Base-by-base conservation (phyloP, 768 basidiomycete species). In the Serendipita sp. region DNA sequence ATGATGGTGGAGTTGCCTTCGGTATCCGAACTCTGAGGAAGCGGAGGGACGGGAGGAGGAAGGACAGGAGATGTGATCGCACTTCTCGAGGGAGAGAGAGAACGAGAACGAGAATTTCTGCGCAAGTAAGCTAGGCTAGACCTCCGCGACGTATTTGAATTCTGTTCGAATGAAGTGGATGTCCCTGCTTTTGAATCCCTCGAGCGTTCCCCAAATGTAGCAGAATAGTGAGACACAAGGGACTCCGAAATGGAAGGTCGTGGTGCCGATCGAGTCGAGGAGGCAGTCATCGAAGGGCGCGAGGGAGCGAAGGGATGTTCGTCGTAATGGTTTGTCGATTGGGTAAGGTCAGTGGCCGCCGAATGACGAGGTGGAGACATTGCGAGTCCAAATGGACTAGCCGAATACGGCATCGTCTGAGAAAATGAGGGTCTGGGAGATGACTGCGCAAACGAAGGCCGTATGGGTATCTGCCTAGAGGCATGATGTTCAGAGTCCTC, bases 221-320 rank as follows among this genome's bases (percentile, higher is more conserved):
- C 37, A 60, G 56, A 60, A 37, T 60, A 60, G 30, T 60, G 56
- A 32, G 56, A 60, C 8, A 60, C 28, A 30, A 11, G 56, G 4
- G 56, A 60, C 35, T 60, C 56, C 30, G 56, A 32, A 10, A 60
- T 60, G 4, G 56, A 60, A 60, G 56, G 56, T 34, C 56, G 56
- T 2, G 56, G 56, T 3, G 28, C 56, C 16, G 56, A 60, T n/a
- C 35, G 56, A n/a, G 13, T 60, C 10, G 56, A 60, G 10, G 56
- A 60, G 10, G 56, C 56, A 16, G 30, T 28, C 4, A 60, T 5
- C 5, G 56, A 60, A 34, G 56, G 56, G 4, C 56, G 56, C 28
- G 56, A 60, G 10, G 37, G 30, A 37, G 30, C 35, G 56, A 30
- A 30, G 8, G 10, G 28, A 60, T 10, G 16, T 38, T 32, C 37